phyloP scores from a whole-genome alignment of 495 filamentous ascomycete species.

The Amorphotheca resinae region DNA sequence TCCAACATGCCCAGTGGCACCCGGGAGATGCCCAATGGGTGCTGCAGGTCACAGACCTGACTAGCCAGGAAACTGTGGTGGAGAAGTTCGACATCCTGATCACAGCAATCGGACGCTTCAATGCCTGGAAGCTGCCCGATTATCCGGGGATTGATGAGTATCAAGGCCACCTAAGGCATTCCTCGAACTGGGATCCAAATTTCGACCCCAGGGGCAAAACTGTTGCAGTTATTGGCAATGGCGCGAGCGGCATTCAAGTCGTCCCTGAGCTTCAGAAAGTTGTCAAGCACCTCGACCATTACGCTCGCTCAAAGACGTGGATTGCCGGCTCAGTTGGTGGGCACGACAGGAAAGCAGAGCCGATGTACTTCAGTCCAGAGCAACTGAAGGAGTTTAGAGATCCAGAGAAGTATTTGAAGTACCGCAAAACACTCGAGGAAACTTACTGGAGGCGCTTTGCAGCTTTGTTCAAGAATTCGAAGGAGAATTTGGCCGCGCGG shows the following conservation, averaged over 20 bases:
- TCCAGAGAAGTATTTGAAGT: not conserved
- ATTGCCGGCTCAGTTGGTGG: conserved; percentile 35
- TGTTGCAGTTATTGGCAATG: conserved; percentile 48
- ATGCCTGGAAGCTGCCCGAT: conserved; percentile 40
- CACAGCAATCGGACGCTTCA: conserved; percentile 43
- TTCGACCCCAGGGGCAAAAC: conserved; percentile 38
- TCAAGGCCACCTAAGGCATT: conserved; percentile 38
- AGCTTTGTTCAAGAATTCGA: not conserved
- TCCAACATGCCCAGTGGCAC: conserved; percentile 36
- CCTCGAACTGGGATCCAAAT: conserved; percentile 39
- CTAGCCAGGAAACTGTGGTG: conserved; percentile 21
- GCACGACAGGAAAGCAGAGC: not conserved
- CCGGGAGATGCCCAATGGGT: conserved; percentile 34
- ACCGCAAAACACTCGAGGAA: not conserved
- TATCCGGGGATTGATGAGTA: conserved; percentile 37
- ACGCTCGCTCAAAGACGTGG: conserved; percentile 43
- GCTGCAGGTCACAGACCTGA: conserved; percentile 17
- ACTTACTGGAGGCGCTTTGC: not conserved
- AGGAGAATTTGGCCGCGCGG: not conserved
- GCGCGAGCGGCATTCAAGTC: conserved; percentile 43
- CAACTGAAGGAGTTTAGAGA: not conserved
- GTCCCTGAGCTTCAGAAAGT: conserved; percentile 40
- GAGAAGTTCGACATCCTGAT: conserved; percentile 39
- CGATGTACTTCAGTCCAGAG: not conserved
- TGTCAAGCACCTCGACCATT: conserved; percentile 42